Percentiles rank a stretch among this genome's conserved stretches.
These are phyloP conservation scores for Coprinopsis cinerea DNA, from an alignment of 768 basidiomycete genomes.

Conservation along the genomic window DNA sequence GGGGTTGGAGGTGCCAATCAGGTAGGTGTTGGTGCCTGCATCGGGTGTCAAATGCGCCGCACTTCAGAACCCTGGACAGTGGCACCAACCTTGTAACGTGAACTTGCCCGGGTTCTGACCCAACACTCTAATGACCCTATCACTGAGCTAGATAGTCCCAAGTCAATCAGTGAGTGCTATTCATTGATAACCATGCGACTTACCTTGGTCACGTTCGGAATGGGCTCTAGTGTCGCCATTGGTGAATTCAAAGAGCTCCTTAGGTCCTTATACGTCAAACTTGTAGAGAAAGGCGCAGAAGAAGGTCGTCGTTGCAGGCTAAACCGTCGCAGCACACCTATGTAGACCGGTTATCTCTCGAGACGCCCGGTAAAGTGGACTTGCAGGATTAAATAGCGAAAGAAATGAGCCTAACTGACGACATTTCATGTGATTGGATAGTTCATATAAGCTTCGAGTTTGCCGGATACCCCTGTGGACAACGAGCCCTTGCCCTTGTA, in stretches of 20 bases:
- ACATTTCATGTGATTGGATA: slow-evolving; percentile 12
- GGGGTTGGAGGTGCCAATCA: slow-evolving; percentile 64
- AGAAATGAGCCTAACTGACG: not conserved
- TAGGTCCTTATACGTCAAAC: not conserved
- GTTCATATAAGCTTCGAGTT: not conserved
- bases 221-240: slow-evolving; percentile 30
- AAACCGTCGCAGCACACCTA: not conserved
- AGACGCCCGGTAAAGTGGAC: too few species aligned
- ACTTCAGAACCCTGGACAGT: not conserved
- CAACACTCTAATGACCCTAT: slow-evolving; percentile 59
- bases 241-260: not conserved
- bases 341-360: not conserved
- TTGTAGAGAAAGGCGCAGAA: not conserved
- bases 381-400: not conserved
- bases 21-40: slow-evolving; percentile 87
- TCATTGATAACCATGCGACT: slow-evolving; percentile 8
- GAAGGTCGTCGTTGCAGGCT: not conserved
- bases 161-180: slow-evolving; percentile 4
- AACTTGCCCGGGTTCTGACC: slow-evolving; percentile 91
- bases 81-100: slow-evolving; percentile 67
- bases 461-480: not conserved
- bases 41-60: not conserved
- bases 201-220: slow-evolving; percentile 53
- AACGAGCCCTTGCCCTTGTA: too few species aligned
- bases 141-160: slow-evolving; percentile 48